Percentiles rank a stretch among this genome's conserved stretches.
phyloP scores from a whole-genome alignment of 2,329 filamentous ascomycete genomes.

The Gyromitra esculenta region DNA sequence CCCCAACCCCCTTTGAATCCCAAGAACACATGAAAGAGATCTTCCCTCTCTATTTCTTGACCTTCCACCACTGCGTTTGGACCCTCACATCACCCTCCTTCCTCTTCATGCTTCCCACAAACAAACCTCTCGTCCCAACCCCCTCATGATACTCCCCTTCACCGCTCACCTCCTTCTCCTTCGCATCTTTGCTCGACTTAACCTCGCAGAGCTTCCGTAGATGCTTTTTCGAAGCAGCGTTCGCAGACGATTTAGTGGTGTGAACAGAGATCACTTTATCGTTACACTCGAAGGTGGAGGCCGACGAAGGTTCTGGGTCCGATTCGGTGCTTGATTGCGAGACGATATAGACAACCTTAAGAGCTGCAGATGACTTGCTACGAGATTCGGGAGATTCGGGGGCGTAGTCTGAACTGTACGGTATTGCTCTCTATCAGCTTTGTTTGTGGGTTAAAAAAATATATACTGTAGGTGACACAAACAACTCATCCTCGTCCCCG shows the following conservation, averaged over 20 bases:
- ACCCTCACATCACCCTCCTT: slow-evolving; percentile 19
- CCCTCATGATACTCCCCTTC: slow-evolving; percentile 24
- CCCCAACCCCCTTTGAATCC: background rate
- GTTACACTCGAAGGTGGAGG: background rate
- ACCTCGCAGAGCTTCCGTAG: slow-evolving; percentile 20
- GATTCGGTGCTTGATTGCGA: slow-evolving; percentile 32
- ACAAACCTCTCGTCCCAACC: slow-evolving; percentile 25
- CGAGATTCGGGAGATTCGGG: background rate
- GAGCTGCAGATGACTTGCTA: background rate
- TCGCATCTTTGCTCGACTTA: slow-evolving; percentile 12
- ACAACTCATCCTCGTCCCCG: background rate
- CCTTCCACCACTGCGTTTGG: slow-evolving; percentile 28
- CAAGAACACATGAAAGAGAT: background rate
- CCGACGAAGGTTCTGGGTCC: background rate
- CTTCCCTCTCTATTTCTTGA: background rate
- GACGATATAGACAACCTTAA: slow-evolving; percentile 30
- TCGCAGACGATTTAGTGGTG: slow-evolving; percentile 26
- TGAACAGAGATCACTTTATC: slow-evolving; percentile 38
- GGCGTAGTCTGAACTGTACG: slow-evolving; percentile 1
- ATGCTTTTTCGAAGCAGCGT: slow-evolving; percentile 26
- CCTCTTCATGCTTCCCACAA: slow-evolving; percentile 30
- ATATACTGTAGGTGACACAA: slow-evolving; percentile 8
- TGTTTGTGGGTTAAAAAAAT: slow-evolving; percentile 1
- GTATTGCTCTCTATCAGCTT: slow-evolving; percentile 7
- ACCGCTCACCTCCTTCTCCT: background rate